phyloP scores from a whole-genome alignment of 306 rosid species.

The Prunus armeniaca region DNA sequence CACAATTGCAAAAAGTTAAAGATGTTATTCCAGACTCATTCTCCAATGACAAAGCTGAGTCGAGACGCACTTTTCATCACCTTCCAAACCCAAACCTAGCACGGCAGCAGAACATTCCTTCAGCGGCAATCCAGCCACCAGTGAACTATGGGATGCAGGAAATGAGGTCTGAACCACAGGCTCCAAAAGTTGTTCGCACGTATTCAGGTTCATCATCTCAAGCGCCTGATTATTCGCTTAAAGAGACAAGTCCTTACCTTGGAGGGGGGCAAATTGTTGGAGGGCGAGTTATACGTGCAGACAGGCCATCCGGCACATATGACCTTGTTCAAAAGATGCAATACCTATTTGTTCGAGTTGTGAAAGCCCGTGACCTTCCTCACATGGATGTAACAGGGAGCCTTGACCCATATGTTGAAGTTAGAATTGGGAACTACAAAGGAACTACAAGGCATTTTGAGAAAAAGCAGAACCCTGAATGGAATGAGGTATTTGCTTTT shows the following conservation, averaged over 20 bases:
- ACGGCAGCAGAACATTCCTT: slow-evolving; percentile 29
- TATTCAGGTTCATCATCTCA: slow-evolving; percentile 42
- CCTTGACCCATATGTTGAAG: slow-evolving; percentile 89
- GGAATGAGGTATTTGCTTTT: slow-evolving; percentile 93
- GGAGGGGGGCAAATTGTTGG: slow-evolving; percentile 83
- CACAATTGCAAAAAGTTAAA: slow-evolving; percentile 29
- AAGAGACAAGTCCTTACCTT: slow-evolving; percentile 82
- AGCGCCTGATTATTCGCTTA: slow-evolving; percentile 49
- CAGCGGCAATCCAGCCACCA: slow-evolving; percentile 28
- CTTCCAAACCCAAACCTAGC: slow-evolving; percentile 46
- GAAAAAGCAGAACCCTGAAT: slow-evolving; percentile 73
- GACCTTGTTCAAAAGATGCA: slow-evolving; percentile 86
- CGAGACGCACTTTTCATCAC: slow-evolving; percentile 54
- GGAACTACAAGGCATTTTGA: slow-evolving; percentile 65
- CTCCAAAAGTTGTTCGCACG: slow-evolving; percentile 40
- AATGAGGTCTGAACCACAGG: slow-evolving; percentile 54
- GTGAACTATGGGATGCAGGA: slow-evolving; percentile 49
- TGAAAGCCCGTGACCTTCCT: slow-evolving; percentile 91
- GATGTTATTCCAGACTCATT: slow-evolving; percentile 30
- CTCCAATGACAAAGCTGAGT: slow-evolving; percentile 44
- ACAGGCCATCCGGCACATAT: slow-evolving; percentile 56
- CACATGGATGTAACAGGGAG: slow-evolving; percentile 76
- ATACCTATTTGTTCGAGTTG: slow-evolving; percentile 80
- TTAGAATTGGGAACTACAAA: slow-evolving; percentile 77
- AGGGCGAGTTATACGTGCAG: slow-evolving; percentile 53